These are phyloP conservation scores for Sistotremastrum suecicum DNA, from an alignment of 768 basidiomycete genomes.

Conservation along the genomic window DNA sequence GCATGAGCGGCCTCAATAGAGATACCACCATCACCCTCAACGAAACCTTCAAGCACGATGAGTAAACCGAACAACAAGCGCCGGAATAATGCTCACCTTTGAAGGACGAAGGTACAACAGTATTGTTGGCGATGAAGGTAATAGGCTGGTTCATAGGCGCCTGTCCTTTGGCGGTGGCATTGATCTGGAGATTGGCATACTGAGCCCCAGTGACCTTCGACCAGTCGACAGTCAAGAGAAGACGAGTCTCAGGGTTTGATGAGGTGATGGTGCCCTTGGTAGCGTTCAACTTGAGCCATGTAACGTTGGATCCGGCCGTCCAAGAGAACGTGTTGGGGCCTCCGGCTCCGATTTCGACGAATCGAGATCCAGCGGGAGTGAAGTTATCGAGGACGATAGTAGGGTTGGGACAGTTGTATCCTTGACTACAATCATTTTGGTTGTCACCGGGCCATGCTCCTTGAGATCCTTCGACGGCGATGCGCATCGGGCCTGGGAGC, in stretches of 20 bases:
- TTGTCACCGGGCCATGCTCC: constrained; percentile 66
- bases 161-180: constrained; percentile 28
- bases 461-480: constrained; percentile 42
- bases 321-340: constrained; percentile 45
- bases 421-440: constrained; percentile 35
- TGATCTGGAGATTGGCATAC: constrained; percentile 31
- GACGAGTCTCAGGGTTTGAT: constrained; percentile 32
- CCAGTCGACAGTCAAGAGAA: constrained; percentile 50
- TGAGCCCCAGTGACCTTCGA: constrained; percentile 20
- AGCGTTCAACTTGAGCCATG: constrained; percentile 39
- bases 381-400: constrained; percentile 42
- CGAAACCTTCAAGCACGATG: constrained; percentile 26
- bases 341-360: constrained; percentile 47
- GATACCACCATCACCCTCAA: constrained; percentile 48
- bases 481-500: constrained; percentile 47
- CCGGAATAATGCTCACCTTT: constrained; percentile 23
- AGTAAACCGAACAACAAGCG: not conserved
- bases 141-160: constrained; percentile 16
- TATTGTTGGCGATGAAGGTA: constrained; percentile 19
- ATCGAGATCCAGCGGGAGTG: constrained; percentile 36
- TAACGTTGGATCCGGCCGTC: constrained; percentile 30
- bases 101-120: constrained; percentile 26
- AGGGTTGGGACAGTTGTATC: constrained; percentile 35
- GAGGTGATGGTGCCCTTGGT: constrained; percentile 35
- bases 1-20: constrained; percentile 56